phyloP scores from a whole-genome alignment of 495 filamentous ascomycete species.

The Pseudotulostoma volvatum region DNA sequence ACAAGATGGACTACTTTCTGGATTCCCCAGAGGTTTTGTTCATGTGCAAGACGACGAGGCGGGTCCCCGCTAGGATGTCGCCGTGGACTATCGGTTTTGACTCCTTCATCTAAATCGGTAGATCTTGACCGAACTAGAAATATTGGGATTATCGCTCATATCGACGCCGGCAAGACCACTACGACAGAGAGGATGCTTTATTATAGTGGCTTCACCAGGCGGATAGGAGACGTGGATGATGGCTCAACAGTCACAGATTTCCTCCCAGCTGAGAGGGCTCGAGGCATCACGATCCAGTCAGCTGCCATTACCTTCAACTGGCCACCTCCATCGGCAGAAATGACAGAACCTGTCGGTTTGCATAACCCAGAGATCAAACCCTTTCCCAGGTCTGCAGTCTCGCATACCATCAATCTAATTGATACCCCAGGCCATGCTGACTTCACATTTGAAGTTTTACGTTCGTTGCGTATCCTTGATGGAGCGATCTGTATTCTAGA shows the following conservation, averaged over 20 bases:
- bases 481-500: constrained; percentile 93
- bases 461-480: constrained; percentile 83
- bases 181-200: constrained; percentile 99
- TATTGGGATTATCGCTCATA: constrained; percentile 98
- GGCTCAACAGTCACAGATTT: constrained; percentile 98
- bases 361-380: constrained; percentile 9
- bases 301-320: constrained; percentile 92
- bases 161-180: constrained; percentile 98
- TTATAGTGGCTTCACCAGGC: constrained; percentile 75
- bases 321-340: constrained; percentile 35
- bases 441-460: constrained; percentile 94
- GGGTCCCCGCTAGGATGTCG: too few relatives aligned
- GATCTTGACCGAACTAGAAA: constrained; percentile 55
- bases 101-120: constrained; percentile 1
- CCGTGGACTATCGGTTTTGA: too few relatives aligned
- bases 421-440: constrained; percentile 97
- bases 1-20: not conserved
- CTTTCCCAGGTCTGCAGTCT: constrained; percentile 20
- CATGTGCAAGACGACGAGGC: too few relatives aligned
- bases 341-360: constrained; percentile 4
- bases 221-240: constrained; percentile 93
- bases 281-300: constrained; percentile 96
- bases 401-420: constrained; percentile 79
- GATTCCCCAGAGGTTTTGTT: too few relatives aligned
- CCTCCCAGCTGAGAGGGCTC: constrained; percentile 78